Percentiles rank a stretch among this genome's conserved stretches.
These are phyloP conservation scores for Leccinum pachyderme DNA, from an alignment of 1,284 basidiomycete genomes.

Conservation along the genomic window DNA sequence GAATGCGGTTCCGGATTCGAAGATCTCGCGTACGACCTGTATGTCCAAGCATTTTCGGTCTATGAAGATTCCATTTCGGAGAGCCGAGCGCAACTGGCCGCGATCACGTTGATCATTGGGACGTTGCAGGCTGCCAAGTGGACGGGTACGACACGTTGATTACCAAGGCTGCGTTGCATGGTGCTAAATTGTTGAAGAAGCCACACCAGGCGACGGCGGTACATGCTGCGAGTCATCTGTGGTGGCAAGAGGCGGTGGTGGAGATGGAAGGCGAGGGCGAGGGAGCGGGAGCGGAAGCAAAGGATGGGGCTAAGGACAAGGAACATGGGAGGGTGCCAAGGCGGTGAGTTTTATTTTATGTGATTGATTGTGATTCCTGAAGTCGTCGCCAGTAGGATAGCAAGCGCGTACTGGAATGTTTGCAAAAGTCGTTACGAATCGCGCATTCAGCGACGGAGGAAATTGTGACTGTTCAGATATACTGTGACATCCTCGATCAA, in stretches of 20 bases:
- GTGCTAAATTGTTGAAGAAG: conserved; percentile 92
- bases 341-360: conserved; percentile 49
- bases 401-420: conserved; percentile 90
- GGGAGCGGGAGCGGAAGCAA: conserved; percentile 29
- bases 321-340: conserved; percentile 51
- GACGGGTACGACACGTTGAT: conserved; percentile 96
- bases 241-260: conserved; percentile 81
- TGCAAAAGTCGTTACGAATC: conserved; percentile 64
- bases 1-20: conserved; percentile 50
- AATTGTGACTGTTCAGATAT: conserved; percentile 90
- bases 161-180: conserved; percentile 93
- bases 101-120: conserved; percentile 89
- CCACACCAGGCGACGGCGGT: conserved; percentile 94
- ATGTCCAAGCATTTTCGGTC: conserved; percentile 92
- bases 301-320: conserved; percentile 29
- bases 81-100: conserved; percentile 87
- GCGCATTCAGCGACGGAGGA: conserved; percentile 94
- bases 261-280: conserved; percentile 38
- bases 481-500: conserved; percentile 90
- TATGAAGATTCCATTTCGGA: conserved; percentile 96
- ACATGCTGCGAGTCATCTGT: conserved; percentile 90
- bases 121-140: conserved; percentile 74
- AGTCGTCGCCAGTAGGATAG: conserved; percentile 58
- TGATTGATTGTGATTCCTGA: neutral
- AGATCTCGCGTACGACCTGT: conserved; percentile 92